Evolutionary conservation across 257 asterid species (phyloP).

Genomic region (Fraxinus cuspidata): DNA sequence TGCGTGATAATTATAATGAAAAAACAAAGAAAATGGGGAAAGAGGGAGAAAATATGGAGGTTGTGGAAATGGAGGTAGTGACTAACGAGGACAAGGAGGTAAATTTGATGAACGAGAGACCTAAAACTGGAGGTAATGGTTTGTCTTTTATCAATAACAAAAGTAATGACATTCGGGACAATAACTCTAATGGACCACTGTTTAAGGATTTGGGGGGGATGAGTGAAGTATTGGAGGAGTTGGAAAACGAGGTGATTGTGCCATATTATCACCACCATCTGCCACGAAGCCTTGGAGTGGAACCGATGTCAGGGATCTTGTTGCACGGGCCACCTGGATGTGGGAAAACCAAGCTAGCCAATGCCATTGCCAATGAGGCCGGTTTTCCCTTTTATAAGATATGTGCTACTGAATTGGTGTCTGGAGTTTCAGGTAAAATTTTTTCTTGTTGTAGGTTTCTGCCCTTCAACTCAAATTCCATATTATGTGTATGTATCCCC

Average conservation of each 20-base stretch:
- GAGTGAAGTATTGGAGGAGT: slow-evolving; percentile 57
- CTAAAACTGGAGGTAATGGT: slow-evolving; percentile 18
- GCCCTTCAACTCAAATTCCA: not conserved
- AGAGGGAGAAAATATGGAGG: slow-evolving; percentile 18
- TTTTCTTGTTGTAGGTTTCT: not conserved
- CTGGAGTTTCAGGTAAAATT: slow-evolving; percentile 81
- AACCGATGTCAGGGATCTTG: slow-evolving; percentile 75
- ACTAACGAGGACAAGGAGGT: slow-evolving; percentile 44
- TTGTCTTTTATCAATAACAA: slow-evolving; percentile 12
- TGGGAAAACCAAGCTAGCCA: slow-evolving; percentile 93
- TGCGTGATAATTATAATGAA: slow-evolving; percentile 49
- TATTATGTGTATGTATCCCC: not conserved
- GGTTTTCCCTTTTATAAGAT: slow-evolving; percentile 76
- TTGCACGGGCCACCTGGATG: slow-evolving; percentile 97
- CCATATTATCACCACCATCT: slow-evolving; percentile 69
- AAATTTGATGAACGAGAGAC: slow-evolving; percentile 38
- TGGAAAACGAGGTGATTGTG: slow-evolving; percentile 73
- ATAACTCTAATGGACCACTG: slow-evolving; percentile 41
- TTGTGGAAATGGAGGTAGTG: slow-evolving; percentile 42
- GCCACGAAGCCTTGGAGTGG: slow-evolving; percentile 60
- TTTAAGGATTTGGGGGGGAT: slow-evolving; percentile 93
- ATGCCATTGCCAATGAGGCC: slow-evolving; percentile 92
- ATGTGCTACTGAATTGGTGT: slow-evolving; percentile 90
- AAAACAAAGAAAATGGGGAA: slow-evolving; percentile 27
- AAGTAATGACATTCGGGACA: slow-evolving; percentile 1